These are phyloP conservation scores for Hortiboletus campestris DNA, from an alignment of 768 basidiomycete genomes.

Conservation along the genomic window DNA sequence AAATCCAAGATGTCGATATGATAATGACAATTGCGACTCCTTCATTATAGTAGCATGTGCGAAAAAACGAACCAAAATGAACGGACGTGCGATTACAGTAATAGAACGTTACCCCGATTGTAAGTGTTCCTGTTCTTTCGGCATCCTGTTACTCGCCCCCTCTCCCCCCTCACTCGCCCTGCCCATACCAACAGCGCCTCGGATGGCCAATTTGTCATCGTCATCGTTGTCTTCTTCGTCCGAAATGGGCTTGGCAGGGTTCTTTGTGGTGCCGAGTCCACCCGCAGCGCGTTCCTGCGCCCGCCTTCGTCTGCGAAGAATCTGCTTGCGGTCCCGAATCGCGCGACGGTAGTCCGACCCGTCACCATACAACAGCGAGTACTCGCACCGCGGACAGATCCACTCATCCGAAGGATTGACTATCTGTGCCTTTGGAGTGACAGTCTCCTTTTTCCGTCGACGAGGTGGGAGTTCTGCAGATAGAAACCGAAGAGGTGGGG, in stretches of 20 bases:
- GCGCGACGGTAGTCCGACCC: constrained; percentile 62
- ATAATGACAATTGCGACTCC: constrained; percentile 25
- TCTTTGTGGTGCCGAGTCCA: constrained; percentile 26
- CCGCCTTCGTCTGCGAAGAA: constrained; percentile 64
- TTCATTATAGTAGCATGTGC: constrained; percentile 18
- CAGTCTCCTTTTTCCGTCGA: constrained; percentile 29
- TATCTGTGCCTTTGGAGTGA: constrained; percentile 35
- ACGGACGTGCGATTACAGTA: constrained; percentile 6
- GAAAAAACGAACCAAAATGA: constrained; percentile 8
- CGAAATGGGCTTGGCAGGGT: constrained; percentile 15
- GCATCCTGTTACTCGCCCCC: constrained; percentile 10
- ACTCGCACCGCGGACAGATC: constrained; percentile 95
- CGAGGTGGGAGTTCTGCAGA: constrained; percentile 63
- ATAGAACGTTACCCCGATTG: constrained; percentile 23
- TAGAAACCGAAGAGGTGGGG: constrained; percentile 64
- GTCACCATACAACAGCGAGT: constrained; percentile 87
- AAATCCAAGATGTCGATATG: constrained; percentile 22
- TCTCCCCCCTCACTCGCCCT: constrained; percentile 18
- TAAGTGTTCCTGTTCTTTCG: constrained; percentile 18
- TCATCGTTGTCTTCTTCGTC: constrained; percentile 27
- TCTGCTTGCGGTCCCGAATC: constrained; percentile 73
- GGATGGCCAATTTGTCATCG: constrained; percentile 9
- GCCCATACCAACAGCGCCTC: constrained; percentile 4
- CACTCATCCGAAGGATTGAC: constrained; percentile 78
- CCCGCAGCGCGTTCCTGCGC: constrained; percentile 66